Evolutionary conservation across 805 yeast species (phyloP).

Genomic region (Lipomyces starkeyi): DNA sequence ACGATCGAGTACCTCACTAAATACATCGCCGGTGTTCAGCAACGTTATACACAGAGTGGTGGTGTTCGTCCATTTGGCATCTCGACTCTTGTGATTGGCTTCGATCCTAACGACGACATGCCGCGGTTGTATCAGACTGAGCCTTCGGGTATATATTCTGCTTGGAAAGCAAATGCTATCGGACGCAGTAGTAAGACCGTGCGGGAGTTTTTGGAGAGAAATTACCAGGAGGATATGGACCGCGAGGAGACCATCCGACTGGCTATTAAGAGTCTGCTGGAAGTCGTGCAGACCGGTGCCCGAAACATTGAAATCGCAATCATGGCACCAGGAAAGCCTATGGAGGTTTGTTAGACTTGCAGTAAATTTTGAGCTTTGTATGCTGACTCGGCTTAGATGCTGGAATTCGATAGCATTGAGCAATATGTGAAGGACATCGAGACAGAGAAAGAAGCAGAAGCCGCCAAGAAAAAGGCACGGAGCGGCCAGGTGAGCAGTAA

Average conservation of each 20-base stretch:
- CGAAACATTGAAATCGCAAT: slow-evolving; percentile 93
- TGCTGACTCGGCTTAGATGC: slow-evolving; percentile 42
- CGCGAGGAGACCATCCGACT: slow-evolving; percentile 76
- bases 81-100: slow-evolving; percentile 93
- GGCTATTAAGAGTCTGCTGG: slow-evolving; percentile 84
- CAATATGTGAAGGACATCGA: slow-evolving; percentile 81
- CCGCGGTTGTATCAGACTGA: slow-evolving; percentile 94
- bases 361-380: background rate
- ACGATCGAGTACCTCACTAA: slow-evolving; percentile 89
- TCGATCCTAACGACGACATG: slow-evolving; percentile 79
- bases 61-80: slow-evolving; percentile 99
- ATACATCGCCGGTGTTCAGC: slow-evolving; percentile 97
- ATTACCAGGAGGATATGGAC: slow-evolving; percentile 66
- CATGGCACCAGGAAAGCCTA: slow-evolving; percentile 69
- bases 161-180: slow-evolving; percentile 98
- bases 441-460: slow-evolving; percentile 83
- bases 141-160: slow-evolving; percentile 95
- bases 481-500: slow-evolving; percentile 19
- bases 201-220: slow-evolving; percentile 91
- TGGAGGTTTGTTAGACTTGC: slow-evolving; percentile 48
- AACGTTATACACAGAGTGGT: slow-evolving; percentile 94
- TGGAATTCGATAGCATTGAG: slow-evolving; percentile 74
- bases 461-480: slow-evolving; percentile 65
- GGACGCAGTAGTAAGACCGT: slow-evolving; percentile 96
- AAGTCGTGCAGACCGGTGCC: slow-evolving; percentile 98